These are phyloP conservation scores for Colletotrichum tanaceti DNA, from an alignment of 2,329 filamentous ascomycete genomes.

Conservation along the genomic window DNA sequence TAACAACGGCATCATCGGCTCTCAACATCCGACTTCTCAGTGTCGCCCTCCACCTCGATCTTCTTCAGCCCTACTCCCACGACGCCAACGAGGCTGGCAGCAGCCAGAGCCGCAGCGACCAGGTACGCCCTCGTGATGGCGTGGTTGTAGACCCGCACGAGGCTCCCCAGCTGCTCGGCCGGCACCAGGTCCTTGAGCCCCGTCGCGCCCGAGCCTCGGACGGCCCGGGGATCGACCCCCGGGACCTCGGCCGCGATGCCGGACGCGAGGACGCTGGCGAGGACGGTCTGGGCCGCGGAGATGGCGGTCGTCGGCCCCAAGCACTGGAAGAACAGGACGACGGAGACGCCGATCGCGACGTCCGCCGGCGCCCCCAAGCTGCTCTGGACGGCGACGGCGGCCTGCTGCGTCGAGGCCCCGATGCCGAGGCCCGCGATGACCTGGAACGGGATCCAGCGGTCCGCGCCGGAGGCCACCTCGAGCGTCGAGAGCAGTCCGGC, in stretches of 20 bases:
- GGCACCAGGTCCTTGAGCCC: constrained; percentile 4
- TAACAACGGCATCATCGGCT: neutral
- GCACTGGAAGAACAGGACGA: constrained; percentile 28
- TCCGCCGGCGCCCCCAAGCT: constrained; percentile 4
- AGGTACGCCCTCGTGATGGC: constrained; percentile 25
- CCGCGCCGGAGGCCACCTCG: constrained; percentile 43
- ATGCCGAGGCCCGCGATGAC: constrained; percentile 29
- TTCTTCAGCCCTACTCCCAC: constrained; percentile 25
- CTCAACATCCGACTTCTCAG: constrained; percentile 6
- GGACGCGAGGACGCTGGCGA: neutral
- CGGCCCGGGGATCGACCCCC: neutral
- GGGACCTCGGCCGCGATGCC: neutral
- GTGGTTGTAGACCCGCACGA: constrained; percentile 24
- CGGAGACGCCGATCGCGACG: constrained; percentile 20
- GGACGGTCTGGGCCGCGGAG: constrained; percentile 22
- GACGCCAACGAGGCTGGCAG: constrained; percentile 29
- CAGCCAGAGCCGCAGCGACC: constrained; percentile 23
- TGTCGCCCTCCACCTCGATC: neutral
- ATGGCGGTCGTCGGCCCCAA: constrained; percentile 26
- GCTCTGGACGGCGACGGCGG: constrained; percentile 27
- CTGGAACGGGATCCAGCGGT: constrained; percentile 49
- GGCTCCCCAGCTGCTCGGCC: neutral
- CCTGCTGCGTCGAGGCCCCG: constrained; percentile 28
- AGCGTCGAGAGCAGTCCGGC: constrained; percentile 26
- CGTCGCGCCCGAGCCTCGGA: constrained; percentile 21